phyloP scores from a whole-genome alignment of 495 filamentous ascomycete species.

The Pyronema domesticum region DNA sequence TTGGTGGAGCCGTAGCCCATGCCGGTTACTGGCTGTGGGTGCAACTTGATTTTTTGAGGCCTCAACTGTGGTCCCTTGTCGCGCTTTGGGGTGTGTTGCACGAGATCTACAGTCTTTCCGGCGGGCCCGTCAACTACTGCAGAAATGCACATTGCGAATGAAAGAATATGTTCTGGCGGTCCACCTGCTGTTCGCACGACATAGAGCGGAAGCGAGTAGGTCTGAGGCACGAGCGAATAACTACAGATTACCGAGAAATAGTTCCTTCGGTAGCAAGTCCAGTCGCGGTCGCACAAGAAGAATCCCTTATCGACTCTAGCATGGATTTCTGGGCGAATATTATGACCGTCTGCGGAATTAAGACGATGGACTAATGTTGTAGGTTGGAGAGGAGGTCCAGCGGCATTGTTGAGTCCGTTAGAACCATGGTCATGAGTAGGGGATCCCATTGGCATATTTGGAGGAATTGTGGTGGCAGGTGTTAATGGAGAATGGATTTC shows the following conservation, averaged over 20 bases:
- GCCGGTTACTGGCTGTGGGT: slow-evolving; percentile 36
- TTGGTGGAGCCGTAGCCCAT: slow-evolving; percentile 20
- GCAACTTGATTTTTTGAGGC: slow-evolving; percentile 52
- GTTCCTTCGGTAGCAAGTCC: slow-evolving; percentile 92
- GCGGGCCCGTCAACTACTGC: slow-evolving; percentile 65
- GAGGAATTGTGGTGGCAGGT: slow-evolving; percentile 16
- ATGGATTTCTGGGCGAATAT: slow-evolving; percentile 56
- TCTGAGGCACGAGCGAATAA: slow-evolving; percentile 46
- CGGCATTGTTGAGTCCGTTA: slow-evolving; percentile 19
- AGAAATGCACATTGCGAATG: slow-evolving; percentile 73
- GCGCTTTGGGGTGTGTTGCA: slow-evolving; percentile 88
- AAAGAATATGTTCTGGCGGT: slow-evolving; percentile 34
- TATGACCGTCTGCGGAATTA: slow-evolving; percentile 38
- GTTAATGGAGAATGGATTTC: slow-evolving; percentile 22
- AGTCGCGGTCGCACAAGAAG: slow-evolving; percentile 68
- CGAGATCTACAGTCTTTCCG: slow-evolving; percentile 65
- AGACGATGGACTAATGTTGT: slow-evolving; percentile 42
- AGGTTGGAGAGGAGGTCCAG: slow-evolving; percentile 19
- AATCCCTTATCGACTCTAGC: slow-evolving; percentile 87
- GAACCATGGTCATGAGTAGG: slow-evolving; percentile 20
- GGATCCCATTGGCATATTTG: slow-evolving; percentile 15
- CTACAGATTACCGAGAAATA: slow-evolving; percentile 83
- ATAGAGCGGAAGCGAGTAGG: slow-evolving; percentile 29
- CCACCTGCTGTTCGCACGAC: slow-evolving; percentile 27
- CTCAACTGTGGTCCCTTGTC: slow-evolving; percentile 76